These are phyloP conservation scores for Nicotiana obtusifolia DNA, from an alignment of 257 asterid genomes.

Conservation along the genomic window DNA sequence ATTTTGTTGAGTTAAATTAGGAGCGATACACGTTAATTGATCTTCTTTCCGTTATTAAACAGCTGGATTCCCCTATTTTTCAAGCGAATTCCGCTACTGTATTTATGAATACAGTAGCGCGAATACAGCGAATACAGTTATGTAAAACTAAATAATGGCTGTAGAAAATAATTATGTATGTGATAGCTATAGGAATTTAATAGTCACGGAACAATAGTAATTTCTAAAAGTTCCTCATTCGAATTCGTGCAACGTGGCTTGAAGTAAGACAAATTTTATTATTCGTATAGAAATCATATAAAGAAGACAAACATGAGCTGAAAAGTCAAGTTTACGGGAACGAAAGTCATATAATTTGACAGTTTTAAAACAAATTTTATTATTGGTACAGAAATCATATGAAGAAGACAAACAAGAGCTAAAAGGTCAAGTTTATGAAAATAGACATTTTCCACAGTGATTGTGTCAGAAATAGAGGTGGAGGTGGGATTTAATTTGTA, in stretches of 20 bases:
- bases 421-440: neutral
- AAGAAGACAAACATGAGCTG: neutral
- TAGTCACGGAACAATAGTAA: no score
- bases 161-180: no score
- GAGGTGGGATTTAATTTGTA: neutral
- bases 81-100: no score
- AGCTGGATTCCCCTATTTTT: no score
- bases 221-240: neutral
- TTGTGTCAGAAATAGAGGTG: neutral
- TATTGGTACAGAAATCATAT: neutral
- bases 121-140: no score
- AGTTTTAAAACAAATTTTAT: neutral
- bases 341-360: neutral
- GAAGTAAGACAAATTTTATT: neutral
- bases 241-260: neutral
- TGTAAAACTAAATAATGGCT: no score
- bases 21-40: no score
- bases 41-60: no score
- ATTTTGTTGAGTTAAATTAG: no score
- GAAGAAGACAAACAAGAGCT: neutral
- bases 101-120: no score
- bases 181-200: no score
- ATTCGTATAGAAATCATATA: neutral
- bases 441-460: neutral
- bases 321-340: neutral